These are phyloP conservation scores for Chlorella sorokiniana DNA, from an alignment of 139 green algal genomes.

Conservation along the genomic window DNA sequence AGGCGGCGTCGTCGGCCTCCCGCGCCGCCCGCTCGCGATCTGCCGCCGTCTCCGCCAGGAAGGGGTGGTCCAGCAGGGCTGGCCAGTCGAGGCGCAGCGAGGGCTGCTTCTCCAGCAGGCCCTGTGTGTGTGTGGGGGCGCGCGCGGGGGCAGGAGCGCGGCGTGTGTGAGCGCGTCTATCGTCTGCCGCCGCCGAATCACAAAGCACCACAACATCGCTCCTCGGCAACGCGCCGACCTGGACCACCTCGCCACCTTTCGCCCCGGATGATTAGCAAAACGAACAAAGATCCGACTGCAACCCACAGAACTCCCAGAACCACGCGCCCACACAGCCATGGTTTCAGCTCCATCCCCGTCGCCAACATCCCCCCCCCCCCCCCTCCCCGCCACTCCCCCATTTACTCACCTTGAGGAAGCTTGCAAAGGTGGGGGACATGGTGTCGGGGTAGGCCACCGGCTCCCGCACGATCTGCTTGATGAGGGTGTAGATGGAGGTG, in stretches of 20 bases:
- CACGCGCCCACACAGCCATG: too few relatives aligned
- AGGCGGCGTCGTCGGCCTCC: too few relatives aligned
- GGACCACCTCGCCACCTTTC: too few relatives aligned
- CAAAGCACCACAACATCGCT: too few relatives aligned
- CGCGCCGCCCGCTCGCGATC: constrained; percentile 55
- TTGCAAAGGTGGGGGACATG: constrained; percentile 89
- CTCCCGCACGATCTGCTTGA: constrained; percentile 95
- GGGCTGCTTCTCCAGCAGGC: constrained; percentile 94
- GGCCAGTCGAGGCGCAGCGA: constrained; percentile 89
- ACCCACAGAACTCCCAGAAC: too few relatives aligned
- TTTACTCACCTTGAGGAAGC: constrained; percentile 82
- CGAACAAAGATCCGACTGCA: too few relatives aligned
- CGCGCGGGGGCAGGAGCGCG: too few relatives aligned
- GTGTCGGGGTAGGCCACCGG: constrained; percentile 87
- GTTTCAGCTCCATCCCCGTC: too few relatives aligned
- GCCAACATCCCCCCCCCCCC: not conserved
- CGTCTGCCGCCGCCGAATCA: too few relatives aligned
- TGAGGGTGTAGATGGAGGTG: constrained; percentile 96
- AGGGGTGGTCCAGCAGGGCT: constrained; percentile 91
- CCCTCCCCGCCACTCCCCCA: not conserved
- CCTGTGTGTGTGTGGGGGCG: constrained; percentile 43
- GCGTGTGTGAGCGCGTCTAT: too few relatives aligned
- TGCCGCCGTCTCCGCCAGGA: constrained; percentile 78
- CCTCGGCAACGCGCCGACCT: too few relatives aligned
- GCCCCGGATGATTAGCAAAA: too few relatives aligned